Base-by-base conservation (phyloP, 2,329 filamentous ascomycete species). In the Aureobasidium melanogenum region DNA sequence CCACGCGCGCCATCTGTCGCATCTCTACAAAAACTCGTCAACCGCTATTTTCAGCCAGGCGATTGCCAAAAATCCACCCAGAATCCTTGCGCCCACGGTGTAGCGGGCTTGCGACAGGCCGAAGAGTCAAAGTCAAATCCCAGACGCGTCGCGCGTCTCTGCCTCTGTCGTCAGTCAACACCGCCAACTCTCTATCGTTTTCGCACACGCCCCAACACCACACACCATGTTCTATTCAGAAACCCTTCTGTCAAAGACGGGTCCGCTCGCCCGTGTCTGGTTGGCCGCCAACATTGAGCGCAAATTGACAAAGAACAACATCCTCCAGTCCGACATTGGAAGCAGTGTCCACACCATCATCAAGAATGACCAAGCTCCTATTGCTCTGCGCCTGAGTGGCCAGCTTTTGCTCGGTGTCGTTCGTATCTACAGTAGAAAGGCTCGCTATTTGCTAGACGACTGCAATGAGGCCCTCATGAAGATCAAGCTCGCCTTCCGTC, bases 401-500 rank as follows among this genome's bases (percentile, higher is more conserved):
- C 94, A 99, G 78, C 82, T 99, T 62, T 80, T 99, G 71, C 83
- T 99, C 61, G 94, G 94, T 77, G 94, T 99, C 28, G 94, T 97
- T 68, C 86, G 93, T 72, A 99, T 99, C 71, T 99, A 99, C 76
- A 95, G 92, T 75, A 84, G 94, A 71, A 99, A 99, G 78, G 93
- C 94, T 71, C 88, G 92, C 69, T 99, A 99, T 75, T 80, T 99
- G 55, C 80, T 97, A 51, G 94, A 99, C 71, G 94, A 99, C 73
- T 99, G 94, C 77, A 97, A 96, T 70, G 94, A 99, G 76, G 93
- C 93, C 41, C 80, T 99, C 66, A 87, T 96, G 81, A 97, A 97
- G 79, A 97, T 99, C 70, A 97, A 97, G 73, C 95, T 97, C 91
- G 93, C 94, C 44, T 99, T 97, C 77, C 89, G 92, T 63, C 90